A percentile compares a stretch with the other conserved stretches of the same genome.
These are phyloP conservation scores for Ophioceras dolichostomum DNA, from an alignment of 2,329 filamentous ascomycete species.

Conservation along the genomic window DNA sequence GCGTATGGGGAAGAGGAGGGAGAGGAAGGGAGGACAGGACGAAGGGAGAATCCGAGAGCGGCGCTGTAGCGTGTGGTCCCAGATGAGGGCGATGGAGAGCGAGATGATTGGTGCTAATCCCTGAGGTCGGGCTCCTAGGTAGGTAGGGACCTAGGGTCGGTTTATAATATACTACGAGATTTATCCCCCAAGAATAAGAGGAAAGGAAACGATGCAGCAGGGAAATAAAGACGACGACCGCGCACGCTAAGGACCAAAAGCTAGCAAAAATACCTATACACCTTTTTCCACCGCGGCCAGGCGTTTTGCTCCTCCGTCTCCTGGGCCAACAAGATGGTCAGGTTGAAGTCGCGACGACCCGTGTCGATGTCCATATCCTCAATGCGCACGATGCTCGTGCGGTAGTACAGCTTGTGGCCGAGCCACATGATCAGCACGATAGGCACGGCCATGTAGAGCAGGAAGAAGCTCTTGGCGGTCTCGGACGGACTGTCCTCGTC, in stretches of 20 bases:
- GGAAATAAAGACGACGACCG: no score
- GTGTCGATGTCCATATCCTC: conserved; percentile 80
- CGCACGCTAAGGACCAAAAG: no score
- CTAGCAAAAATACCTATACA: conserved; percentile 63
- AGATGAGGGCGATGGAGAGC: no score
- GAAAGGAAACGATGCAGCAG: no score
- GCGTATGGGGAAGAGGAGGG: no score
- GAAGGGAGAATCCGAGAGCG: no score
- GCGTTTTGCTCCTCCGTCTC: conserved; percentile 60
- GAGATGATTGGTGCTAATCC: no score
- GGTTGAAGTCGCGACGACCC: conserved; percentile 72
- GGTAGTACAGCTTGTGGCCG: conserved; percentile 62
- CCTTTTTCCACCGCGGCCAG: conserved; percentile 68
- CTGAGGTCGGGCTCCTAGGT: no score
- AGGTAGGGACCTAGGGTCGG: no score
- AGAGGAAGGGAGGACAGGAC: no score
- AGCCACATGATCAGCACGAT: conserved; percentile 58
- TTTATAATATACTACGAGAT: no score
- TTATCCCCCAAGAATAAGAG: neutral
- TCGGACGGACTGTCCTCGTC: conserved; percentile 28
- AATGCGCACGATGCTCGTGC: conserved; percentile 52
- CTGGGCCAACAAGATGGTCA: conserved; percentile 65
- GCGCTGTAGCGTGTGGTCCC: no score
- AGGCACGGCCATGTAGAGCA: conserved; percentile 57
- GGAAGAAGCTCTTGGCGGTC: conserved; percentile 55